Conservation (phyloP, 495 filamentous ascomycete genomes). For the Aspergillus avenaceus region DNA sequence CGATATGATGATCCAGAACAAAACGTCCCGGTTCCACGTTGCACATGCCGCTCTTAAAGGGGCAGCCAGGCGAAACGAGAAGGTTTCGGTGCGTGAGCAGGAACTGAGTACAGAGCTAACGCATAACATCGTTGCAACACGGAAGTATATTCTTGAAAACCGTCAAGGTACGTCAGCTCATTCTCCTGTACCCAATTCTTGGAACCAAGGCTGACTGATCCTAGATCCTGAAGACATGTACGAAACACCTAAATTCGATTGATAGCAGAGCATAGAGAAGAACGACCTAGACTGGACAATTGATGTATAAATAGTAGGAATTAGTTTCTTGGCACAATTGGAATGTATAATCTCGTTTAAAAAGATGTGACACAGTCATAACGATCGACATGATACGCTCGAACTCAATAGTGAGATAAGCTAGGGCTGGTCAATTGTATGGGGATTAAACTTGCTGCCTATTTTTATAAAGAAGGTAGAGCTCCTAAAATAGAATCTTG, state of each 20-base stretch:
- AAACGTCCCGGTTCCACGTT: constrained; percentile 60
- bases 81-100: constrained; percentile 44
- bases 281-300: too few species aligned
- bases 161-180: constrained; percentile 39
- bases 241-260: constrained; percentile 36
- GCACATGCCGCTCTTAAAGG: constrained; percentile 53
- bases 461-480: too few species aligned
- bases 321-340: too few species aligned
- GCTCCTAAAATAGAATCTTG: too few species aligned
- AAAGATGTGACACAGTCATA: too few species aligned
- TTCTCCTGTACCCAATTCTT: constrained; percentile 2
- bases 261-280: too few species aligned
- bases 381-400: too few species aligned
- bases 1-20: constrained; percentile 69
- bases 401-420: too few species aligned
- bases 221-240: constrained; percentile 57
- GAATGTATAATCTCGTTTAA: too few species aligned
- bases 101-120: constrained; percentile 45
- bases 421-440: too few species aligned
- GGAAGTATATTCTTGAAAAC: constrained; percentile 52
- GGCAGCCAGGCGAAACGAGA: constrained; percentile 45
- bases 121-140: constrained; percentile 46
- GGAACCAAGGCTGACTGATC: neutral
- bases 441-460: too few species aligned
- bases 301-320: too few species aligned